Evolutionary conservation across 345 rosid species (phyloP), one percentile per base, ranked within the genome.

Genomic region (Luvunga scandens): DNA sequence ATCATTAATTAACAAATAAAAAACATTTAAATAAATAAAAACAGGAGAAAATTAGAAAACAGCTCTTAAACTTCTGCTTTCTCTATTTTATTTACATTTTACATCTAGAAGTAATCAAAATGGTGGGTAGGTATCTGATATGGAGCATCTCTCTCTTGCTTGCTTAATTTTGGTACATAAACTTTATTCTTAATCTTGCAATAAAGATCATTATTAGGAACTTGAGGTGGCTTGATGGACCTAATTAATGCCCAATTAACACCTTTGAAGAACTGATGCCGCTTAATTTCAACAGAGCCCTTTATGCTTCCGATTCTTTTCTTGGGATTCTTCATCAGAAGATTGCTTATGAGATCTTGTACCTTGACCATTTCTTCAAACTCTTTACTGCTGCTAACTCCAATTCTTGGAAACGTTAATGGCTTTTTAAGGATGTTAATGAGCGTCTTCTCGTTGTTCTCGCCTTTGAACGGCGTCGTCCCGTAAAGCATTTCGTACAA

Each of bases 161-260:
- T 92, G 85, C 84, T 92, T 74, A 92, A 79, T 88, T 88, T 91
- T 9, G 93, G 90, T 50, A 90, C 66, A 21, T 76, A 83, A 83
- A 75, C 82, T 62, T 83, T 84, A 19, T 80, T 83, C 68, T 76
- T 83, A 50, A 86, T 61, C 81, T 73, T 86, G 81, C 59, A 76
- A 72, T 67, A 39, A 50, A 14, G 22, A 2, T 7, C 27, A 59
- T 83, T 86, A 65, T 78, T 84, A 9, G 98, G 98, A 30, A 92
- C 85, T 74, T 92, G 89, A 21, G 99, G 99, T 56, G 99, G 99
- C 69, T 84, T 87, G 24, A 93, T 88, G 8, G 97, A 87, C 81
- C 98, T 83, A 77, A 92, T 91, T 82, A 95, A 81, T 42, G 97
- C 97, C 98, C 99, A 95, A 77, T 88, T 92, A 56, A 95, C 93